Evolutionary conservation across 176 grass and related monocot genomes (phyloP).

Genomic region (Aegilops sharonensis): DNA sequence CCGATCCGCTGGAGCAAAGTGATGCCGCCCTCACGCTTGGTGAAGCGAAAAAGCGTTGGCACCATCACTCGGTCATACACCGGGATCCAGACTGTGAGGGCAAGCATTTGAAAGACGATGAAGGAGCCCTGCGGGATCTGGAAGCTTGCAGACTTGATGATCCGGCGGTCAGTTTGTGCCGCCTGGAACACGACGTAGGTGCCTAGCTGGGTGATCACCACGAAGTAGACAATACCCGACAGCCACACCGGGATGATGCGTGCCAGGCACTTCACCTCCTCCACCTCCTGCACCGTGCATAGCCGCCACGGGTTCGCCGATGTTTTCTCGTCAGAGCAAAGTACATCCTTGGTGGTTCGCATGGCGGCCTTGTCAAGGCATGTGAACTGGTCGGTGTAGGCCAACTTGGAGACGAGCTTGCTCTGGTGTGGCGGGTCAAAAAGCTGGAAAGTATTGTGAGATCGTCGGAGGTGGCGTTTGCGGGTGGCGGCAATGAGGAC

Average conservation of each 20-base stretch:
- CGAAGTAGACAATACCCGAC: constrained; percentile 48
- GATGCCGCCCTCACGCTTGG: constrained; percentile 41
- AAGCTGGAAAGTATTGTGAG: not conserved
- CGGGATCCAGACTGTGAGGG: not conserved
- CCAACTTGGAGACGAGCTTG: not conserved
- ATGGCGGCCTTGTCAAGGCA: constrained; percentile 68
- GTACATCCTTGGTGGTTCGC: not conserved
- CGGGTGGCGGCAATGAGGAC: constrained; percentile 48
- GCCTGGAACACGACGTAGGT: constrained; percentile 70
- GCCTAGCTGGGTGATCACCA: constrained; percentile 40
- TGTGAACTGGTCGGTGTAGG: constrained; percentile 21
- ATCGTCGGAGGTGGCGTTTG: constrained; percentile 30
- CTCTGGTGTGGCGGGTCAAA: constrained; percentile 67
- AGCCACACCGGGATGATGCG: constrained; percentile 71
- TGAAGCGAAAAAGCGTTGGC: constrained; percentile 37
- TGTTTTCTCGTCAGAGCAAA: not conserved
- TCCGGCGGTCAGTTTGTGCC: constrained; percentile 52
- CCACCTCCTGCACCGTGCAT: constrained; percentile 73
- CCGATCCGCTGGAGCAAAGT: constrained; percentile 35
- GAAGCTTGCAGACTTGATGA: constrained; percentile 29
- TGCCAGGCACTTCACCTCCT: constrained; percentile 20
- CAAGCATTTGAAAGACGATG: constrained; percentile 65
- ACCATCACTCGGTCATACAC: constrained; percentile 65
- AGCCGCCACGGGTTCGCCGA: not conserved
- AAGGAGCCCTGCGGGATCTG: constrained; percentile 23